Conservation (phyloP, 148 eudicot species). For the Silene uniflora region DNA sequence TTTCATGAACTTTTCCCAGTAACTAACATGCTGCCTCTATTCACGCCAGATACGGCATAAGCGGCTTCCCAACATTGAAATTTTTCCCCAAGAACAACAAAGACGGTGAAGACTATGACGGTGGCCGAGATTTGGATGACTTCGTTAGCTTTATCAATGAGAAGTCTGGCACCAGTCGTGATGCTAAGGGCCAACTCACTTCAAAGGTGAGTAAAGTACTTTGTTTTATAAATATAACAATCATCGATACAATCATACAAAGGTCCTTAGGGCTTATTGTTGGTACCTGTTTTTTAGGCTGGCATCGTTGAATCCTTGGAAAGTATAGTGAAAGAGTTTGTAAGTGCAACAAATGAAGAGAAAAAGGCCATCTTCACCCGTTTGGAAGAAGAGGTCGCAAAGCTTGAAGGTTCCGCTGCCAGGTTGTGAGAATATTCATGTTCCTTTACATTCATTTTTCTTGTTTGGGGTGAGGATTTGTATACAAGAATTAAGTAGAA, state of each 20-base stretch:
- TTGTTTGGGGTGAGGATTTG: not conserved
- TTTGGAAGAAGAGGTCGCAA: constrained; percentile 76
- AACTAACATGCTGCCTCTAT: constrained; percentile 12
- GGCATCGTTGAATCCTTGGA: constrained; percentile 61
- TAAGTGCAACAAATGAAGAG: constrained; percentile 61
- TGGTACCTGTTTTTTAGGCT: constrained; percentile 44
- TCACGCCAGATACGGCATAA: constrained; percentile 69
- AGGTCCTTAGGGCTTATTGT: not conserved
- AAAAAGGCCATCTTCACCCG: constrained; percentile 56
- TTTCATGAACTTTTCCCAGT: not conserved
- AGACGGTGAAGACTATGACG: constrained; percentile 95
- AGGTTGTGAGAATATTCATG: constrained; percentile 39
- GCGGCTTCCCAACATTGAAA: constrained; percentile 91
- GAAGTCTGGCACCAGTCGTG: constrained; percentile 87
- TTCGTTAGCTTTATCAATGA: constrained; percentile 84
- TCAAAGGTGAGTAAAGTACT: constrained; percentile 44
- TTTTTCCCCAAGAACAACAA: constrained; percentile 92
- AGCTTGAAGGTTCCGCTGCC: constrained; percentile 80
- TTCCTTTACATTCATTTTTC: not conserved
- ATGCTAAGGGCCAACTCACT: constrained; percentile 73
- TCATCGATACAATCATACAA: not conserved
- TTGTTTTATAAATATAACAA: not conserved
- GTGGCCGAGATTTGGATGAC: constrained; percentile 79
- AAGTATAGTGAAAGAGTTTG: constrained; percentile 71
- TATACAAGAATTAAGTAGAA: not conserved